Conservation (phyloP, 306 rosid genomes). For the Quercus aquifolioides region DNA sequence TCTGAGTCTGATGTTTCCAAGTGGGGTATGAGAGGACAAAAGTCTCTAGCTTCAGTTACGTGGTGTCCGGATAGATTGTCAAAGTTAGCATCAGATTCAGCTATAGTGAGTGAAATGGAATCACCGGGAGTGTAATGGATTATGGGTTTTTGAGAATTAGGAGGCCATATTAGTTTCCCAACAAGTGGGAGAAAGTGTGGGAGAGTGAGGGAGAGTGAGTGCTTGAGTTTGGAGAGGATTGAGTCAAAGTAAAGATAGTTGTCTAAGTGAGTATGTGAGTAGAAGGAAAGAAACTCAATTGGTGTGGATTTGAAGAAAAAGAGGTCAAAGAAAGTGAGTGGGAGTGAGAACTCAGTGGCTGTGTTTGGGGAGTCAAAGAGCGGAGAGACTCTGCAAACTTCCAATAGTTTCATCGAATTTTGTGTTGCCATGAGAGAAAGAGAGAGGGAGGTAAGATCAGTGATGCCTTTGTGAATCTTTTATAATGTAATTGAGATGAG, state of each 20-base stretch:
- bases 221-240: slow-evolving; percentile 35
- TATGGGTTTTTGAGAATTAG: slow-evolving; percentile 10
- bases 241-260: slow-evolving; percentile 4
- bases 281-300: slow-evolving; percentile 31
- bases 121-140: slow-evolving; percentile 19
- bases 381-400: slow-evolving; percentile 7
- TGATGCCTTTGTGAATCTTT: too few relatives aligned
- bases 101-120: slow-evolving; percentile 24
- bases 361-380: neutral
- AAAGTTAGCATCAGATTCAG: slow-evolving; percentile 31
- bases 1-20: slow-evolving; percentile 15
- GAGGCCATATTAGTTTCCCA: slow-evolving; percentile 32
- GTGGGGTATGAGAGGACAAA: slow-evolving; percentile 20
- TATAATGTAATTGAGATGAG: too few relatives aligned
- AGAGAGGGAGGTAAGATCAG: too few relatives aligned
- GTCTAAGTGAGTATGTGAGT: neutral
- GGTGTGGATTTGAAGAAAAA: slow-evolving; percentile 39
- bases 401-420: too few relatives aligned
- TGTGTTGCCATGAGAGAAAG: too few relatives aligned
- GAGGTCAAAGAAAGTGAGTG: slow-evolving; percentile 43
- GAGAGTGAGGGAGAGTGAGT: slow-evolving; percentile 30
- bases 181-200: slow-evolving; percentile 22
- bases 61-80: slow-evolving; percentile 7
- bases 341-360: neutral
- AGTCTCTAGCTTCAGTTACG: neutral